phyloP scores from a whole-genome alignment of 1,139 yeast species.

The Nakaseomyces kungkrabaensis region DNA sequence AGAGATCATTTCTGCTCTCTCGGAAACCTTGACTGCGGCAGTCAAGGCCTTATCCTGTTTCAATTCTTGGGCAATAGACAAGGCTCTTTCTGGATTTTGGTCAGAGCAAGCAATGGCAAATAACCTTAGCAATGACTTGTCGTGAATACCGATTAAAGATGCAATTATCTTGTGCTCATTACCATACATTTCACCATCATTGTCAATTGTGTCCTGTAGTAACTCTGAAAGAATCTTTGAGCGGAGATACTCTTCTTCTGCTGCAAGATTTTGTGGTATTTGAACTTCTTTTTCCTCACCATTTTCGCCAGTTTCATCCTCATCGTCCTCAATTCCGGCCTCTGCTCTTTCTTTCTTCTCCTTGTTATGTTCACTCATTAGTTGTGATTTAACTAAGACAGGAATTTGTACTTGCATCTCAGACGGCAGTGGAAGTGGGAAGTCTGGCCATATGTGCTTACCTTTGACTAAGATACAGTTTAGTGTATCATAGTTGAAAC shows the following conservation, averaged over 20 bases:
- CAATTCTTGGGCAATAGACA: constrained; percentile 58
- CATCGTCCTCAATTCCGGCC: constrained; percentile 24
- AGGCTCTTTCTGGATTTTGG: constrained; percentile 54
- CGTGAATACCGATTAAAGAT: constrained; percentile 46
- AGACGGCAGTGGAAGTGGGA: constrained; percentile 78
- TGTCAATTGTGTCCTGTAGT: constrained; percentile 32
- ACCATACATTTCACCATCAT: constrained; percentile 34
- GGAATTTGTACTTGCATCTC: constrained; percentile 70
- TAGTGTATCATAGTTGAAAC: constrained; percentile 53
- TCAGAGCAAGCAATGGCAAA: constrained; percentile 73
- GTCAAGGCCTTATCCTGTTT: constrained; percentile 68
- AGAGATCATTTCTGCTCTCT: constrained; percentile 56
- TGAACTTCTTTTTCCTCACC: constrained; percentile 26
- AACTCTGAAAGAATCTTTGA: constrained; percentile 31
- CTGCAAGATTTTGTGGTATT: constrained; percentile 24
- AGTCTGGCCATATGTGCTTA: constrained; percentile 37
- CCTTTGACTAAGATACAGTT: constrained; percentile 70
- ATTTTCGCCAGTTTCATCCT: constrained; percentile 33
- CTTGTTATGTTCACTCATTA: constrained; percentile 28
- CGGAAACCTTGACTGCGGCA: constrained; percentile 80
- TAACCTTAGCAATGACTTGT: constrained; percentile 63
- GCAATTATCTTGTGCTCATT: constrained; percentile 40
- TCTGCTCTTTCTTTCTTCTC: constrained; percentile 25
- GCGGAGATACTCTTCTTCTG: constrained; percentile 36
- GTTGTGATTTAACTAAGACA: constrained; percentile 27